A percentile compares a stretch with the other conserved stretches of the same genome.
Conservation (phyloP, 495 filamentous ascomycete species). For the Hyaloscypha finlandica region DNA sequence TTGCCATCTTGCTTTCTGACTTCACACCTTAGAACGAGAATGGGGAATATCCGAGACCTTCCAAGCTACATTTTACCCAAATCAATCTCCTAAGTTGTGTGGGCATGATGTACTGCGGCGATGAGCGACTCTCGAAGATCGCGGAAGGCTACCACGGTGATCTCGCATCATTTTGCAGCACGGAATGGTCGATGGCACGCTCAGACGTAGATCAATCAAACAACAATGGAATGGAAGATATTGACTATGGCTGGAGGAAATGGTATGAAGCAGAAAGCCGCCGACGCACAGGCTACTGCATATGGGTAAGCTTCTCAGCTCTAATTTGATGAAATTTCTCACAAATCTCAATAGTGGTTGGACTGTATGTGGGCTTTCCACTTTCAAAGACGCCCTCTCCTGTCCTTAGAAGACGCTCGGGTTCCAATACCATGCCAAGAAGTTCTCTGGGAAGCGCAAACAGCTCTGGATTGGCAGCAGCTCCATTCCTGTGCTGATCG, state of each 20-base stretch:
- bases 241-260: slow-evolving; percentile 32
- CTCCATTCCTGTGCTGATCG: slow-evolving; percentile 36
- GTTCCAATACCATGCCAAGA: slow-evolving; percentile 49
- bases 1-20: not conserved
- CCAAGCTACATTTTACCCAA: slow-evolving; percentile 37
- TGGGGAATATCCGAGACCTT: slow-evolving; percentile 35
- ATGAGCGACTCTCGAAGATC: slow-evolving; percentile 35
- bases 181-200: slow-evolving; percentile 32
- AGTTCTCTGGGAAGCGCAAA: slow-evolving; percentile 46
- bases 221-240: slow-evolving; percentile 10
- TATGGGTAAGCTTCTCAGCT: slow-evolving; percentile 27
- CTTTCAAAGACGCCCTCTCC: slow-evolving; percentile 39
- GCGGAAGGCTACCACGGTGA: slow-evolving; percentile 39
- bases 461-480: slow-evolving; percentile 42
- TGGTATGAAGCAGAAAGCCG: slow-evolving; percentile 39
- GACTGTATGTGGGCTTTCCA: slow-evolving; percentile 50
- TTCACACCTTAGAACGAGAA: slow-evolving; percentile 20
- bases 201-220: not conserved
- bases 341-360: slow-evolving; percentile 37
- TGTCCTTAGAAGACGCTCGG: slow-evolving; percentile 46
- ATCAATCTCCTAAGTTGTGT: slow-evolving; percentile 46
- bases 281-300: slow-evolving; percentile 46
- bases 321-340: not conserved
- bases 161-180: slow-evolving; percentile 37
- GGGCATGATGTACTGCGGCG: slow-evolving; percentile 43